Percentiles rank a stretch among this genome's conserved stretches.
phyloP scores from a whole-genome alignment of 179 eudicot genomes.

The Beta lomatogona region DNA sequence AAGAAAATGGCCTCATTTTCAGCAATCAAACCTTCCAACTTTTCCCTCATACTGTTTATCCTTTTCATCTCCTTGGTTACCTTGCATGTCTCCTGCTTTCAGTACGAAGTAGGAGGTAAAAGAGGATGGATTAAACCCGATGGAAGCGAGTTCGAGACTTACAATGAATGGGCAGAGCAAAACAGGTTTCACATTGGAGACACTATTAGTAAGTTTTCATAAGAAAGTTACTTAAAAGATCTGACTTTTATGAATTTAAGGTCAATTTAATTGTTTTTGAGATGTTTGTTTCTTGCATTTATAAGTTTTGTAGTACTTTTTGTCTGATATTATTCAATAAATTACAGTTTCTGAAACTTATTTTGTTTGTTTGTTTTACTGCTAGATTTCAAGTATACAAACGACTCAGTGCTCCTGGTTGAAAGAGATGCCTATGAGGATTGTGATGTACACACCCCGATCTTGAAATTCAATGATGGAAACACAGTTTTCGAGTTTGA shows the following conservation, averaged over 20 bases:
- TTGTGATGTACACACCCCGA: constrained; percentile 49
- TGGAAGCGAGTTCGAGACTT: constrained; percentile 50
- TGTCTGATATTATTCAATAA: neutral
- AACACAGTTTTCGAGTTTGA: constrained; percentile 48
- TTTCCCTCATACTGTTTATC: constrained; percentile 20
- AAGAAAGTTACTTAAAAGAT: neutral
- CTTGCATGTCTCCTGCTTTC: constrained; percentile 38
- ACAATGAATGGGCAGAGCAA: constrained; percentile 71
- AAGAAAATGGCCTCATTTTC: constrained; percentile 40
- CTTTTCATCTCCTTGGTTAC: constrained; percentile 27
- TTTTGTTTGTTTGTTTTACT: neutral
- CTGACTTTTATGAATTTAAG: neutral
- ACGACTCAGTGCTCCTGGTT: constrained; percentile 71
- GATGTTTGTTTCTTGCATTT: neutral
- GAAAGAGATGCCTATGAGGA: constrained; percentile 43
- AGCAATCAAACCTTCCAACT: constrained; percentile 26
- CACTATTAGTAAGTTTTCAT: constrained; percentile 48
- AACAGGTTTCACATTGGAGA: constrained; percentile 73
- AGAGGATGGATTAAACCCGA: constrained; percentile 56
- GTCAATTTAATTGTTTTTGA: neutral
- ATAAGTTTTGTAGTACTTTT: too few relatives aligned
- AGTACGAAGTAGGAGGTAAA: constrained; percentile 54
- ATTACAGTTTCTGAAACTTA: neutral
- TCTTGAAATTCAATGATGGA: constrained; percentile 56
- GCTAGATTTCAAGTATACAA: constrained; percentile 59